Evolutionary conservation across 352 stramenopile genomes (phyloP), one percentile per base, ranked within the genome.

Genomic region (Phytophthora melonis): DNA sequence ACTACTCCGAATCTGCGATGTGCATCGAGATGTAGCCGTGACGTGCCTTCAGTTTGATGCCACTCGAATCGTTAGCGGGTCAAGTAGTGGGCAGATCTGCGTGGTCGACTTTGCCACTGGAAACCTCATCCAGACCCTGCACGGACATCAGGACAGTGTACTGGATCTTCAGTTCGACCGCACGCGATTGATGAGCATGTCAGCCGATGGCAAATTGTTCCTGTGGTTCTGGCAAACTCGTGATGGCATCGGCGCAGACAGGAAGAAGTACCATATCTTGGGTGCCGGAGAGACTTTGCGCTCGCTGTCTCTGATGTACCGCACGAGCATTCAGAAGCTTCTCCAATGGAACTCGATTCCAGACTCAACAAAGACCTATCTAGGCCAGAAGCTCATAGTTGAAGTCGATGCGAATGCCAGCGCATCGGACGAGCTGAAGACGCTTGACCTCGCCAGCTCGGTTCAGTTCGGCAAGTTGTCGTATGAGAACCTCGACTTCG

Each of bases 151-250:
- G 36, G 55, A 76, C 0, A 79, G 58, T 11, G 56, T 95, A 1
- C 56, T 94, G 8, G 88, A 95, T 58, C 59, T 94, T 13, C 87
- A 95, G 59, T 91, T 94, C 36, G 88, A 95, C 67, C 85, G 84
- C 7, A 90, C 81, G 41, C 67, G 85, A 0, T 68, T 94, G 30
- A 56, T 94, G 21, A 94, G 86, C 58, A 89, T 90, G 77, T 92
- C 86, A 13, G 66, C 70, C 0, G 86, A 94, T 63, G 84, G 78
- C 5, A 80, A 79, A 25, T 8, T 94, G 19, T 79, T 79, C 2
- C 65, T 94, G 14, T 94, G 87, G 86, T 92, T 82, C 52, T 95
- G 87, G 86, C 83, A 94, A 55, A 82, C 77, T 4, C 75, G 78
- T 36, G 70, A 87, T 36, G 78, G 77, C 9, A 68, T 83, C 19